Evolutionary conservation across 148 eudicot genomes (phyloP).

Genomic region (Persicaria tinctoria): DNA sequence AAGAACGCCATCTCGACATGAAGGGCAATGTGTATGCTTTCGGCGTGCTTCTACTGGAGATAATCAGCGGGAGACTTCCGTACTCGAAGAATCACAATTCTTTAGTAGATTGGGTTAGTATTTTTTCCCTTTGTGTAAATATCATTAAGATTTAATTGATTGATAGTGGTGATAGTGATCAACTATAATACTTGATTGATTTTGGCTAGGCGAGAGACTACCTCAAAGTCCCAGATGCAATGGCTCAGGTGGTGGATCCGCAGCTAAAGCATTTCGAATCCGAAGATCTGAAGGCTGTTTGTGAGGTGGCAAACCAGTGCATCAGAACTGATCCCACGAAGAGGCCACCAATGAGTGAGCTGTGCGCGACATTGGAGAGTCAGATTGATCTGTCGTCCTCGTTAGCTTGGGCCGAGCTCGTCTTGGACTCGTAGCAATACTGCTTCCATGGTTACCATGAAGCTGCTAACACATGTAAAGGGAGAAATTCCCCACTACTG

Average conservation of each 20-base stretch:
- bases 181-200: background rate
- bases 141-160: background rate
- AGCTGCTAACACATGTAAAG: background rate
- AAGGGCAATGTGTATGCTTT: slow-evolving; percentile 71
- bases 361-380: slow-evolving; percentile 52
- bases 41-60: slow-evolving; percentile 77
- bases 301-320: slow-evolving; percentile 61
- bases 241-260: slow-evolving; percentile 65
- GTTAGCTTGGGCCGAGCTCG: slow-evolving; percentile 95
- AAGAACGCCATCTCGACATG: slow-evolving; percentile 66
- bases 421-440: slow-evolving; percentile 34
- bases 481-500: background rate
- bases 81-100: slow-evolving; percentile 62
- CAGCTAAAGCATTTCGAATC: slow-evolving; percentile 57
- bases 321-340: slow-evolving; percentile 33
- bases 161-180: background rate
- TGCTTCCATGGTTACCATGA: slow-evolving; percentile 25
- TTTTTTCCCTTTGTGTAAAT: background rate
- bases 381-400: slow-evolving; percentile 71
- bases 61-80: slow-evolving; percentile 76
- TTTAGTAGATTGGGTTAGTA: slow-evolving; percentile 81
- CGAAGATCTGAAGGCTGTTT: slow-evolving; percentile 62
- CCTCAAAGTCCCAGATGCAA: slow-evolving; percentile 51
- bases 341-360: slow-evolving; percentile 49
- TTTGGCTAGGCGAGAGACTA: slow-evolving; percentile 61